A percentile compares a stretch with the other conserved stretches of the same genome.
These are phyloP conservation scores for Cephaloascus fragrans DNA, from an alignment of 805 yeast genomes.

Conservation along the genomic window DNA sequence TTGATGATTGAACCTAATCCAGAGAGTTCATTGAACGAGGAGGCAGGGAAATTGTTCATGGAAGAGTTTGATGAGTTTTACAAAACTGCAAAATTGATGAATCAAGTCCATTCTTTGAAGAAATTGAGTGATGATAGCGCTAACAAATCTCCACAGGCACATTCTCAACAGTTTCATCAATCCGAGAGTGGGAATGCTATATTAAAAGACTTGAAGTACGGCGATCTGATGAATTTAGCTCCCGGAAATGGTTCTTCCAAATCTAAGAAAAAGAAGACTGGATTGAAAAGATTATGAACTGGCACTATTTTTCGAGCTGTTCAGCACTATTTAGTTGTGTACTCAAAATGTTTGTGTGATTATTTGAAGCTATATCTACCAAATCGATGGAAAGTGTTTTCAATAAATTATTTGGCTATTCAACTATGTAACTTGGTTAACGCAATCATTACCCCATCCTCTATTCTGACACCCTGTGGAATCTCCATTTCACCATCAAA, in stretches of 20 bases:
- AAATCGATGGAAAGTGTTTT: too few relatives aligned
- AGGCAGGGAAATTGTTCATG: conserved; percentile 1
- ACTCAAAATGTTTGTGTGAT: too few relatives aligned
- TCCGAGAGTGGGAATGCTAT: neutral
- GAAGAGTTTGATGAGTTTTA: neutral
- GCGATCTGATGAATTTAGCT: neutral
- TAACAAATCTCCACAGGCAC: too few relatives aligned
- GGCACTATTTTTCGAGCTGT: too few relatives aligned
- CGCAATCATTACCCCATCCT: conserved; percentile 61
- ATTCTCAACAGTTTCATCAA: too few relatives aligned
- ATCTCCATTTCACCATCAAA: conserved; percentile 55
- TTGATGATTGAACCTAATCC: neutral
- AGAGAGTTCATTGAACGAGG: neutral
- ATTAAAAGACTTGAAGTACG: neutral
- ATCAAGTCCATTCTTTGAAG: neutral
- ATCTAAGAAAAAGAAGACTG: neutral
- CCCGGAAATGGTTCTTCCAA: neutral
- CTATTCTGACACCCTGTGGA: conserved; percentile 50
- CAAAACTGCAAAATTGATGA: conserved; percentile 1
- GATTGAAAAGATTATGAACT: neutral
- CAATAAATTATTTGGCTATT: too few relatives aligned
- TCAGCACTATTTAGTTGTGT: too few relatives aligned
- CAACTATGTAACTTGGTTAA: conserved; percentile 24
- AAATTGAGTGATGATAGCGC: neutral
- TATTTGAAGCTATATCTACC: too few relatives aligned